phyloP scores from a whole-genome alignment of 2,329 filamentous ascomycete species.

The Hypoxylon sp. region DNA sequence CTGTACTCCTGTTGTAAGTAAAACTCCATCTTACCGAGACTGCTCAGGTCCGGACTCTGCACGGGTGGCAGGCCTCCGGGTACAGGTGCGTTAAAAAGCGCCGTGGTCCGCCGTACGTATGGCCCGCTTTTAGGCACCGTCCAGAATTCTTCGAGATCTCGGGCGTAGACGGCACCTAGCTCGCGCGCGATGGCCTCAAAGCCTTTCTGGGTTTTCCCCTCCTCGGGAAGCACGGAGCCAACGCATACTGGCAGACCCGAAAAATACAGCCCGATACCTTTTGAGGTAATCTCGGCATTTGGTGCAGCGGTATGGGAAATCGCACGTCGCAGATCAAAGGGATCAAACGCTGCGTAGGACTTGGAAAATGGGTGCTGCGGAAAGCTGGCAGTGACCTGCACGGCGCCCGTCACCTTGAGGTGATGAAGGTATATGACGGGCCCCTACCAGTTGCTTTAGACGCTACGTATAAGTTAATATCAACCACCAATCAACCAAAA shows the following conservation, averaged over 20 bases:
- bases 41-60: slow-evolving; percentile 43
- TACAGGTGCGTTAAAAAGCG: slow-evolving; percentile 21
- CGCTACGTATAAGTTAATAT: too few relatives aligned
- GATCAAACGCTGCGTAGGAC: slow-evolving; percentile 41
- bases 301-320: slow-evolving; percentile 19
- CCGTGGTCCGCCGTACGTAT: slow-evolving; percentile 26
- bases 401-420: slow-evolving; percentile 41
- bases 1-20: slow-evolving; percentile 31
- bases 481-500: too few relatives aligned
- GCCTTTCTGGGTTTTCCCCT: slow-evolving; percentile 5
- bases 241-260: slow-evolving; percentile 43
- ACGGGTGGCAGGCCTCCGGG: slow-evolving; percentile 27
- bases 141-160: slow-evolving; percentile 46
- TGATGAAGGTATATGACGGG: too few relatives aligned
- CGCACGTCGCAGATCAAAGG: slow-evolving; percentile 37
- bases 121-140: slow-evolving; percentile 23
- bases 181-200: slow-evolving; percentile 38
- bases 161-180: slow-evolving; percentile 35
- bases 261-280: slow-evolving; percentile 34
- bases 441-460: too few relatives aligned
- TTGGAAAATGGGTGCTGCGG: slow-evolving; percentile 40
- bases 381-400: slow-evolving; percentile 37
- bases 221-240: slow-evolving; percentile 10
- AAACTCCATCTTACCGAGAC: slow-evolving; percentile 38
- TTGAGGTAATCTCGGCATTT: background rate